phyloP scores from a whole-genome alignment of 225 moss, liverwort and hornwort species.

The Asterella californica region DNA sequence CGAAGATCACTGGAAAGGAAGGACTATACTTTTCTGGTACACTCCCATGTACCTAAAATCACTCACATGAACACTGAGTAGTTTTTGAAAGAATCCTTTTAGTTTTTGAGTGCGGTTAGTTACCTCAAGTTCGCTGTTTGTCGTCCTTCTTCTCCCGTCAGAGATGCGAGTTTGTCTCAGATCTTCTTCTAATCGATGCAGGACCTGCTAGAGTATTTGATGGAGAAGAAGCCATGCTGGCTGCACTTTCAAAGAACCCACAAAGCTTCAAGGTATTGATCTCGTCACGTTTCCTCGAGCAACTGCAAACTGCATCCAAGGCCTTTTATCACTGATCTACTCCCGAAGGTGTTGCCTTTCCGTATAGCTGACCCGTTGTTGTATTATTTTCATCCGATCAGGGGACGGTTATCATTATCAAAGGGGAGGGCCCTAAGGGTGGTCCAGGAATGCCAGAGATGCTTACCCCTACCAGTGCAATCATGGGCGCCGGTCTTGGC shows the following conservation, averaged over 20 bases:
- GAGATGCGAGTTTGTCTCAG: neutral
- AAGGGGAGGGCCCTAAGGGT: constrained; percentile 83
- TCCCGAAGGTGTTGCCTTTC: neutral
- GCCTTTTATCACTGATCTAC: neutral
- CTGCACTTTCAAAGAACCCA: constrained; percentile 63
- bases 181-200: constrained; percentile 7
- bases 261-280: constrained; percentile 59
- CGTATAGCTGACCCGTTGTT: neutral
- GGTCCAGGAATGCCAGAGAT: constrained; percentile 99
- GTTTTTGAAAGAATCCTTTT: too few relatives aligned
- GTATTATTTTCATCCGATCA: neutral
- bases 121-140: neutral
- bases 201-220: constrained; percentile 78
- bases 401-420: constrained; percentile 78
- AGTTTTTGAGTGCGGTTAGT: too few relatives aligned
- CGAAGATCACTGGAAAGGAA: constrained; percentile 97
- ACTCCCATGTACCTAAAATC: neutral
- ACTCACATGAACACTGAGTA: too few relatives aligned
- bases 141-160: neutral
- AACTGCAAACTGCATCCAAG: neutral
- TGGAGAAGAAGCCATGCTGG: constrained; percentile 90
- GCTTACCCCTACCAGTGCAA: constrained; percentile 96
- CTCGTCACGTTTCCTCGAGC: neutral
- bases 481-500: constrained; percentile 94
- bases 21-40: constrained; percentile 78